Conservation (phyloP, 306 rosid species). For the peach (Prunus persica) region DNA sequence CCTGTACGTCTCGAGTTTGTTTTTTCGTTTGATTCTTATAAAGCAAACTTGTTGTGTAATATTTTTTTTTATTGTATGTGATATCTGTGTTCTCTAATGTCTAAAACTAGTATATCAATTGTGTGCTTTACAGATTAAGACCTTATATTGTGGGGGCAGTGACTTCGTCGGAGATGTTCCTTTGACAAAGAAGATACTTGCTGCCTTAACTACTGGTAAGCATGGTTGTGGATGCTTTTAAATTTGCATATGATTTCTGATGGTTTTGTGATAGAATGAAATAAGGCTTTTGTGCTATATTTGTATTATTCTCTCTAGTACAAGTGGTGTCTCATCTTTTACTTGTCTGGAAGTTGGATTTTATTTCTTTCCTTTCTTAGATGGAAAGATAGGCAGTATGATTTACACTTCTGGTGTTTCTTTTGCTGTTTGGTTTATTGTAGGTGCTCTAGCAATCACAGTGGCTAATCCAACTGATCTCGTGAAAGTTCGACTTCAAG, state of each 20-base stretch:
- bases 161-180: conserved; percentile 94
- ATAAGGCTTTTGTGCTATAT: neutral
- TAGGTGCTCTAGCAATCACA: conserved; percentile 81
- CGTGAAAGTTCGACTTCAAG: conserved; percentile 94
- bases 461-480: conserved; percentile 97
- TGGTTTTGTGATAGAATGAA: neutral
- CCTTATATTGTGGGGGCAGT: conserved; percentile 75
- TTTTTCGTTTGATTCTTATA: neutral
- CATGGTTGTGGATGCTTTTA: conserved; percentile 17
- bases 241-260: conserved; percentile 5
- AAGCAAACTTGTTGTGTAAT: neutral
- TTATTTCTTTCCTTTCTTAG: neutral
- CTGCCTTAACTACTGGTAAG: conserved; percentile 90
- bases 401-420: neutral
- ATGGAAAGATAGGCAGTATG: neutral
- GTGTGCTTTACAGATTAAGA: conserved; percentile 62
- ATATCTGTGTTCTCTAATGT: conserved; percentile 15
- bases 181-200: conserved; percentile 80
- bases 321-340: neutral
- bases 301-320: neutral
- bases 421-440: neutral
- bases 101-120: conserved; percentile 19
- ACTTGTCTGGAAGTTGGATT: neutral
- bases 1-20: conserved; percentile 56
- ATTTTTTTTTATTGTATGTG: conserved; percentile 15